Base-by-base conservation (phyloP, 176 grass and related monocot species). In the Urochloa ruziziensis region DNA sequence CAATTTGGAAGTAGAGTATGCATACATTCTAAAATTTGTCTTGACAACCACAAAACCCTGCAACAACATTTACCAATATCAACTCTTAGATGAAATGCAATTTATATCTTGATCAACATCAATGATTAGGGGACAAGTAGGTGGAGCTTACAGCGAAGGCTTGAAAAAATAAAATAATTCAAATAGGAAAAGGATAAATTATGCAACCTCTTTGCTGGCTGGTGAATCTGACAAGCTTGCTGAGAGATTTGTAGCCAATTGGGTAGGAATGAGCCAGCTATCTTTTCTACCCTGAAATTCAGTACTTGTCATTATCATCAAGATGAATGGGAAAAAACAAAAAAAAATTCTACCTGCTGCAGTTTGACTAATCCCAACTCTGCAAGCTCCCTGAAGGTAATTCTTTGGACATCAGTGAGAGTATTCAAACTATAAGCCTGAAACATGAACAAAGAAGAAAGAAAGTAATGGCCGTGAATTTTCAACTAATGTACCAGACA, bases 31-130 rank as follows among this genome's bases (percentile, higher is more conserved):
- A 70, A 98, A 98, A 71, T 98, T 98, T 85, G 92, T 98, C 84
- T 98, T 92, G 49, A 98, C 89, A 51, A 98, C 93, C 40, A 98
- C 93, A 95, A 93, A 95, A 66, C 93, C 96, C 96, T 98, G 76
- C 53, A 42, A 67, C 62, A 88, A 71, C 37, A 75, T 74, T n/a
- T 14, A 83, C n/a, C 63, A 71, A 49, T 24, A 62, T 62, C 18
- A 73, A 33, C 60, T 59, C 19, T 52, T 39, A 54, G 1, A 53
- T 70, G 7, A 27, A 82, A 54, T 23, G 16, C 23, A 79, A 7
- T 36, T 15, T 69, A 72, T 73, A 52, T 63, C 56, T 73, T 44
- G 10, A 80, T 80, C 49, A 53, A 43, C 32, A 59, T 17, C 9
- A 65, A 15, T 59, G 61, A 23, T 87, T 69, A 68, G 11, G n/a